A percentile compares a stretch with the other conserved stretches of the same genome.
Conservation (phyloP, 129 eudicot genomes). For the Dittrichia graveolens region DNA sequence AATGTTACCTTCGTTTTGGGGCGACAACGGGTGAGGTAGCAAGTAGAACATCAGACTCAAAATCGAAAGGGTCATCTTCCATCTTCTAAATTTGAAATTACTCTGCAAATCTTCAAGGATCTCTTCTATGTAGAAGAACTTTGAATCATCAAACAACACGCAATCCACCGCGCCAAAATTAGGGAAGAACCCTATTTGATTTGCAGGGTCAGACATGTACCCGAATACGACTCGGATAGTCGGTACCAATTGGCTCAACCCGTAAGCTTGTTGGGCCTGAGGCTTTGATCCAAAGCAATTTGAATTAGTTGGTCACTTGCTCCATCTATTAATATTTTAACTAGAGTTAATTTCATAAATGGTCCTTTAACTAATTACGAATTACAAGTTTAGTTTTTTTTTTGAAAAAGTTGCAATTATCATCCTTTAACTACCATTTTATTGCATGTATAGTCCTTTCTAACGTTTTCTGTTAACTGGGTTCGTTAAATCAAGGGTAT, state of each 20-base stretch:
- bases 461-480: no score
- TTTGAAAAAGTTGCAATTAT: no score
- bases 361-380: no score
- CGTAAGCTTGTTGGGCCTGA: slow-evolving; percentile 10
- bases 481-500: no score
- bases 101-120: not conserved
- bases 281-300: not conserved
- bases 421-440: no score
- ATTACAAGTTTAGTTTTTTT: no score
- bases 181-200: slow-evolving; percentile 26
- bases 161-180: slow-evolving; percentile 37
- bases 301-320: no score
- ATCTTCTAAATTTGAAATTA: not conserved
- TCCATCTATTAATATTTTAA: no score
- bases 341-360: no score
- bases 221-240: not conserved
- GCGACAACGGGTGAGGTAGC: slow-evolving; percentile 37
- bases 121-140: not conserved
- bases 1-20: slow-evolving; percentile 22
- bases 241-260: not conserved
- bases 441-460: no score
- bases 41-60: slow-evolving; percentile 34
- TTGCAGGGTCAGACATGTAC: not conserved
- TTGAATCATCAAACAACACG: slow-evolving; percentile 2
- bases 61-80: slow-evolving; percentile 44